phyloP scores from a whole-genome alignment of 225 moss, liverwort and hornwort species.

The Bryum argenteum region DNA sequence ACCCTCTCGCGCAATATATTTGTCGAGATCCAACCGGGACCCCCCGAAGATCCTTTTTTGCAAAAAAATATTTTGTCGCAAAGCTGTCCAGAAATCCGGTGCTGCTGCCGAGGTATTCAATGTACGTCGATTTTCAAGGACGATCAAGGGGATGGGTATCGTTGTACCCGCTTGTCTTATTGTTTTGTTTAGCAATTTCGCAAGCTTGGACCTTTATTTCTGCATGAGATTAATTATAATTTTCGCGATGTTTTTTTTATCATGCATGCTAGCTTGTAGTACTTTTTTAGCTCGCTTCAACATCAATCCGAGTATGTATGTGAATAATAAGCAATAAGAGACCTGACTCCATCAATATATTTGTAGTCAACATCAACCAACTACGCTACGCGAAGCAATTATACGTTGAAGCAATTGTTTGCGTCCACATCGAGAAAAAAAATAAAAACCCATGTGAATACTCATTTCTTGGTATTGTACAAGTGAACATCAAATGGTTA shows the following conservation, averaged over 20 bases:
- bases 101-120: not conserved
- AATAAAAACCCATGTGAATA: no score
- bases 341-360: not conserved
- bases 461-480: no score
- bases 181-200: no score
- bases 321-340: not conserved
- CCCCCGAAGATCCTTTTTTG: not conserved
- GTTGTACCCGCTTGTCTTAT: slow-evolving; percentile 3
- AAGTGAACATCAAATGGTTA: no score
- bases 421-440: no score
- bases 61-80: not conserved
- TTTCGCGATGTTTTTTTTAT: not conserved
- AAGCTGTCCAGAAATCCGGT: not conserved
- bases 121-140: slow-evolving; percentile 12
- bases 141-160: not conserved
- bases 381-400: not conserved
- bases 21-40: no score
- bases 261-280: no score
- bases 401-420: not conserved
- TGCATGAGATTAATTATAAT: not conserved
- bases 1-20: no score
- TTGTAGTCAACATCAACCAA: not conserved
- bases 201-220: not conserved
- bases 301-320: not conserved
- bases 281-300: not conserved